Conservation (phyloP, 1,284 basidiomycete species). For the Stygiomarasmius scandens region DNA sequence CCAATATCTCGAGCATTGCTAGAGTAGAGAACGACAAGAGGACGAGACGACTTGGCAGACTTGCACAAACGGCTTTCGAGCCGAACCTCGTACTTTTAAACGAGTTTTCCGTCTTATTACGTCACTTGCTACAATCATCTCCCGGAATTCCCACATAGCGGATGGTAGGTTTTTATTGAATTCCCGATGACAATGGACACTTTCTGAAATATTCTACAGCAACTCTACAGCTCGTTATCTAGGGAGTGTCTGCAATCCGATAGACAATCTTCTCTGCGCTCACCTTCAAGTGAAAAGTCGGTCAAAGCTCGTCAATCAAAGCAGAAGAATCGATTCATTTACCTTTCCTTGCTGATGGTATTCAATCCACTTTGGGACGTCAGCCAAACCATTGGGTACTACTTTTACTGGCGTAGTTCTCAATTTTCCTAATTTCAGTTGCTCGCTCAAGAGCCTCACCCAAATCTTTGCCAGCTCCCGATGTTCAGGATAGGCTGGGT, state of each 20-base stretch:
- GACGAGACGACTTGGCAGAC: not conserved
- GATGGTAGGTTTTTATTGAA: too few relatives aligned
- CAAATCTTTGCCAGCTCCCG: conserved; percentile 9
- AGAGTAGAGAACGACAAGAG: not conserved
- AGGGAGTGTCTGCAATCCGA: conserved; percentile 6
- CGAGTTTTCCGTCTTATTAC: too few relatives aligned
- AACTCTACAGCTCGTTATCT: too few relatives aligned
- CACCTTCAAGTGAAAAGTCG: conserved; percentile 1
- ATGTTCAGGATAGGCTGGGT: conserved; percentile 9
- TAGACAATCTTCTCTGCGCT: conserved; percentile 18
- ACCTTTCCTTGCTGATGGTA: conserved; percentile 19
- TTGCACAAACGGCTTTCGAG: too few relatives aligned
- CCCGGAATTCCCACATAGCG: too few relatives aligned
- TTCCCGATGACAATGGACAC: too few relatives aligned
- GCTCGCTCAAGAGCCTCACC: conserved; percentile 6
- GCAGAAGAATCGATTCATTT: not conserved
- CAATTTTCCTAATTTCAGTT: conserved; percentile 12
- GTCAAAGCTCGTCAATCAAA: not conserved
- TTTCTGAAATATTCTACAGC: too few relatives aligned
- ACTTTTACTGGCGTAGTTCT: conserved; percentile 16
- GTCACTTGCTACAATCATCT: too few relatives aligned
- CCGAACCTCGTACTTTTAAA: too few relatives aligned
- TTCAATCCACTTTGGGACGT: conserved; percentile 16
- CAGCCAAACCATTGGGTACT: conserved; percentile 17
- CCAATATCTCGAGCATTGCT: conserved; percentile 5